These are phyloP conservation scores for Filosporella fistucella DNA, from an alignment of 495 filamentous ascomycete genomes.

Conservation along the genomic window DNA sequence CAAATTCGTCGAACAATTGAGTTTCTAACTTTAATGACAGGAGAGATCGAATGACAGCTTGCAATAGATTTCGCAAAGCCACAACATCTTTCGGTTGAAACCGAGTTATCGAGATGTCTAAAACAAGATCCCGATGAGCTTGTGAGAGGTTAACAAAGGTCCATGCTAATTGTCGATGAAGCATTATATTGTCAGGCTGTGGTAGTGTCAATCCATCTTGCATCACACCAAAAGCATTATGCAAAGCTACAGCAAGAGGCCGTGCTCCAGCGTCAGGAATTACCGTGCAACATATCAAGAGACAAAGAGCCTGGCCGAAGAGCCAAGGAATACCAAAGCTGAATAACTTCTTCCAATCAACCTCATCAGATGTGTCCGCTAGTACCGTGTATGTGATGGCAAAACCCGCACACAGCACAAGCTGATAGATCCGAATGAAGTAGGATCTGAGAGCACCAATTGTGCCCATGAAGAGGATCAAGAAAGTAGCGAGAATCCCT, in stretches of 20 bases:
- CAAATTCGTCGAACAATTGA: conserved; percentile 30
- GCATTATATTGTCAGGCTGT: conserved; percentile 27
- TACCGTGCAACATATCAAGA: conserved; percentile 38
- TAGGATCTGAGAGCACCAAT: conserved; percentile 49
- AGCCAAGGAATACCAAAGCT: conserved; percentile 54
- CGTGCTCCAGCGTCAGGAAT: conserved; percentile 51
- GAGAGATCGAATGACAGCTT: conserved; percentile 45
- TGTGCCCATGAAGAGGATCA: conserved; percentile 44
- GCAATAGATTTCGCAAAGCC: conserved; percentile 45
- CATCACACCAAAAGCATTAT: conserved; percentile 37
- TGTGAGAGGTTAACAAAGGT: conserved; percentile 52
- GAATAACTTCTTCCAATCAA: conserved; percentile 42
- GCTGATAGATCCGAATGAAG: conserved; percentile 49
- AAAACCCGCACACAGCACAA: conserved; percentile 47
- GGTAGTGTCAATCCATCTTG: conserved; percentile 41
- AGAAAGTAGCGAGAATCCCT: conserved; percentile 46
- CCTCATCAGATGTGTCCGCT: conserved; percentile 35
- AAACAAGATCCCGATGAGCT: conserved; percentile 47
- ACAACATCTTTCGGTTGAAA: conserved; percentile 42
- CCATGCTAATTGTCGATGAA: conserved; percentile 35
- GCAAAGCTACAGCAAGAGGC: conserved; percentile 38
- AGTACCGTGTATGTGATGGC: conserved; percentile 48
- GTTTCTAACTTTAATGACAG: conserved; percentile 40
- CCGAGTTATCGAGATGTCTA: conserved; percentile 46
- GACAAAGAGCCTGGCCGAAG: conserved; percentile 45